Evolutionary conservation across 2,329 filamentous ascomycete species (phyloP), one percentile per base, ranked within the genome.

Genomic region (Paramyrothecium sp.): DNA sequence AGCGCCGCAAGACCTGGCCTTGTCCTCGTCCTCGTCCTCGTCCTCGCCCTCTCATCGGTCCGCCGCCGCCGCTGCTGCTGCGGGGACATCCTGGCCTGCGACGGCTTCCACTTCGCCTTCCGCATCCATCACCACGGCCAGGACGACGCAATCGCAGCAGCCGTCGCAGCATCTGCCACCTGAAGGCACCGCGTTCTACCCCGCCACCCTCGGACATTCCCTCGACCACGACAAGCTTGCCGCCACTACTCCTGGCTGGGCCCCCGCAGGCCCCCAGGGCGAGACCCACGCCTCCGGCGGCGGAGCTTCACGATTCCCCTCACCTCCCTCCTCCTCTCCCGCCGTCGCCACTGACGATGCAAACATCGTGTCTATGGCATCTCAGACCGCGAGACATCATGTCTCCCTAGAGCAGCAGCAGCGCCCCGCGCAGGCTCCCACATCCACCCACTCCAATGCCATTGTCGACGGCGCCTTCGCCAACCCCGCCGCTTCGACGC

Each of bases 301-400:
- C 61, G 75, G 75, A 62, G 75, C 76, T 57, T 78, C 80, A 50
- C 75, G 77, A 59, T 78, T 84, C 61, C 81, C 81, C 22, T 83
- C 82, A 47, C 81, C 82, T 26, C 78, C 80, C 22, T 84, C 81
- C 20, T 83, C 81, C 23, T 81, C 81, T 54, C 77, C 80, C 20
- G 72, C 76, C 58, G 71, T 71, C 55, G 69, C 69, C 63, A 69
- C 70, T 67, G 71, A 79, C 68, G 66, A 80, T 77, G 75, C 68
- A 59, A 73, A 72, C 60, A 66, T 68, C 56, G 73, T 67, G 68
- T 77, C 79, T 67, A 85, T 84, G 81, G 79, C 80, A 69, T 75
- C 81, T 61, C 67, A 70, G 51, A 61, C 54, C 54, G 60, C 59
- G 60, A 68, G 66, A 68, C 67, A 70, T 60, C 59, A 60, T 63